Evolutionary conservation across 306 rosid species (phyloP).

Genomic region (Sphenostylis stenocarpa): DNA sequence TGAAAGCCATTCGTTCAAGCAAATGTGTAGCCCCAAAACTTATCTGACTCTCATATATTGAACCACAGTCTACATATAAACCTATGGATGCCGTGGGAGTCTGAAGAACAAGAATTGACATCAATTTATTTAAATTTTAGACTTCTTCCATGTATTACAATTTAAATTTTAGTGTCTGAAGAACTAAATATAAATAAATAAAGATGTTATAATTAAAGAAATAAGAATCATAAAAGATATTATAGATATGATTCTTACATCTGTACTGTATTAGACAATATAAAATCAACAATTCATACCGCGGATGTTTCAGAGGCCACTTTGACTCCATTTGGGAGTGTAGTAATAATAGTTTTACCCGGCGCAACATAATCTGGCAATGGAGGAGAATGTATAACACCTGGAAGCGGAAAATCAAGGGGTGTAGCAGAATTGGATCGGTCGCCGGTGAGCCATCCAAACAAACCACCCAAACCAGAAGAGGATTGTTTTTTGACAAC

Average conservation of each 20-base stretch:
- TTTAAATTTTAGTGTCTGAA: too few relatives aligned
- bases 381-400: slow-evolving; percentile 64
- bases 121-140: neutral
- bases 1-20: slow-evolving; percentile 89
- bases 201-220: too few relatives aligned
- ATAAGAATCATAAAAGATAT: too few relatives aligned
- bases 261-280: neutral
- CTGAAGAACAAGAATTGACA: slow-evolving; percentile 40
- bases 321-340: slow-evolving; percentile 81
- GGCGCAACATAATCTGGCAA: slow-evolving; percentile 83
- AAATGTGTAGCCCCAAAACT: slow-evolving; percentile 81
- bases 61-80: slow-evolving; percentile 75
- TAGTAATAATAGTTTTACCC: slow-evolving; percentile 60
- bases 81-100: slow-evolving; percentile 86
- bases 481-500: slow-evolving; percentile 51
- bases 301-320: slow-evolving; percentile 74
- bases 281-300: slow-evolving; percentile 41
- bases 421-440: slow-evolving; percentile 59
- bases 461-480: slow-evolving; percentile 61
- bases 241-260: too few relatives aligned
- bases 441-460: slow-evolving; percentile 78
- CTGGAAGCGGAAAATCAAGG: slow-evolving; percentile 66
- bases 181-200: too few relatives aligned
- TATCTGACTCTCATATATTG: slow-evolving; percentile 72
- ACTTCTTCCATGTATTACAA: neutral